These are phyloP conservation scores for Rubroboletus satanas DNA, from an alignment of 768 basidiomycete genomes.

Conservation along the genomic window DNA sequence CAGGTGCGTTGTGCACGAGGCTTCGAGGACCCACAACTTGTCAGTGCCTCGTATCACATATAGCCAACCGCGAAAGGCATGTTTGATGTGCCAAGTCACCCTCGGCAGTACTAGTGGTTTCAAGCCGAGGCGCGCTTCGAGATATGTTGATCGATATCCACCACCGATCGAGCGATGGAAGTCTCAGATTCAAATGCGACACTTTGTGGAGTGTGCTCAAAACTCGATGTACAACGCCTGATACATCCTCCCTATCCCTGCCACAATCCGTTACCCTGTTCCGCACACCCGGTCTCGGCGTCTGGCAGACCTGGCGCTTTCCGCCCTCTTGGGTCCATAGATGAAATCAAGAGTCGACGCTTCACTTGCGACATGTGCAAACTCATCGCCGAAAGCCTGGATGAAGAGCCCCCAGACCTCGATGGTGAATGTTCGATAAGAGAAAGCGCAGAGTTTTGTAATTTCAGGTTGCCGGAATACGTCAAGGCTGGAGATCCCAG, in stretches of 20 bases:
- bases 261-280: neutral
- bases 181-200: neutral
- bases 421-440: slow-evolving; percentile 1
- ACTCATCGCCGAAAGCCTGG: slow-evolving; percentile 10
- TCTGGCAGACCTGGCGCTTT: too few relatives aligned
- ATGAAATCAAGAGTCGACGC: slow-evolving; percentile 13
- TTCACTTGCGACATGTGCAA: slow-evolving; percentile 9
- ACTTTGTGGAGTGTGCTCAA: neutral
- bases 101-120: too few relatives aligned
- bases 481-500: slow-evolving; percentile 1
- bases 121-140: too few relatives aligned
- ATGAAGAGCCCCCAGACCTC: slow-evolving; percentile 8
- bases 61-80: neutral
- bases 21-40: neutral
- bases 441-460: slow-evolving; percentile 2
- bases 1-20: neutral
- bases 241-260: slow-evolving; percentile 4
- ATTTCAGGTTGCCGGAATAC: slow-evolving; percentile 1
- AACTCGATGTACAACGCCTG: neutral
- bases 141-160: neutral
- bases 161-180: neutral
- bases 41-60: neutral
- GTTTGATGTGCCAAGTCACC: too few relatives aligned
- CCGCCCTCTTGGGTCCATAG: slow-evolving; percentile 9
- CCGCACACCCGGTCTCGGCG: neutral